Evolutionary conservation across 129 eudicot genomes (phyloP).

Genomic region (Flaveria linearis): DNA sequence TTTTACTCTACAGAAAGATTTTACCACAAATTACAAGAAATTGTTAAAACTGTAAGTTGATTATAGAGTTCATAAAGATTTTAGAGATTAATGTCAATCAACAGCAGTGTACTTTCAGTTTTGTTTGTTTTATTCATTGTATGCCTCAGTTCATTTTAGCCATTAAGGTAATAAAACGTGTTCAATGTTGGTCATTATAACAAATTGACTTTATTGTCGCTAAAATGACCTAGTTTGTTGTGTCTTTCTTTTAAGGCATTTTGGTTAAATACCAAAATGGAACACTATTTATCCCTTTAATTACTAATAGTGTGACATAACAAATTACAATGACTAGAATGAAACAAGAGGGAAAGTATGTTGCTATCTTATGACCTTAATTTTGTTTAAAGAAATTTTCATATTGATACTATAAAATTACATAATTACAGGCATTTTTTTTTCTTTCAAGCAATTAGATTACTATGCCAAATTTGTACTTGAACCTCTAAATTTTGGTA

Average conservation of each 20-base stretch:
- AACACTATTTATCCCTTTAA: neutral
- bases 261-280: neutral
- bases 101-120: neutral
- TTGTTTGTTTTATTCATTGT: neutral
- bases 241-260: neutral
- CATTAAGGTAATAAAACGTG: neutral
- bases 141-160: neutral
- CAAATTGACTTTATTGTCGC: neutral
- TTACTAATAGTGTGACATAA: neutral
- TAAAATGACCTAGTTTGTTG: neutral
- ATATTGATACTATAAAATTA: too few species aligned
- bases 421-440: too few species aligned
- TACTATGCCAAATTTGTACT: too few species aligned
- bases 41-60: neutral
- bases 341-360: neutral
- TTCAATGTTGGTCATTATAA: neutral
- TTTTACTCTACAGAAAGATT: conserved; percentile 53
- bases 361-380: neutral
- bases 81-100: too few species aligned
- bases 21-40: neutral
- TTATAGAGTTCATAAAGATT: neutral
- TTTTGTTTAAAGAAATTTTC: too few species aligned
- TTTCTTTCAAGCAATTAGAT: too few species aligned
- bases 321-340: neutral
- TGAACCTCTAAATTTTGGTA: too few species aligned